Evolutionary conservation across 2,329 filamentous ascomycete species (phyloP), one percentile per base, ranked within the genome.

Genomic region (Chaetomiaceae sp.): DNA sequence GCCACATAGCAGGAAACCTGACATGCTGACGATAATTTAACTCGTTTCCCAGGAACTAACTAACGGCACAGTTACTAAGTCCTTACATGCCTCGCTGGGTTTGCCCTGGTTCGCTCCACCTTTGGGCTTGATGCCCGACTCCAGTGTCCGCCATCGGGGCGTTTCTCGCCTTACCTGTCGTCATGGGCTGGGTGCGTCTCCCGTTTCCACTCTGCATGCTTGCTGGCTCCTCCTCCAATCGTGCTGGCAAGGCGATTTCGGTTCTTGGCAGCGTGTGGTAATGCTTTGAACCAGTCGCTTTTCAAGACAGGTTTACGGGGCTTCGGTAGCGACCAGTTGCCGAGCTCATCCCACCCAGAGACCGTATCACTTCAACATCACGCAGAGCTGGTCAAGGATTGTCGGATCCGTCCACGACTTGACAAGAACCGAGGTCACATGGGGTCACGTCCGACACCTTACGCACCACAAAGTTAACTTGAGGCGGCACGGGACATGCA

Each of bases 211-310:
- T n/a, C n/a, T n/a, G n/a, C n/a, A 35, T 47, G 25, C 21, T 47
- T 38, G n/a, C 30, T n/a, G n/a, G n/a, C n/a, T 34, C 21, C 31
- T 35, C 39, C 9, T 50, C 55, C 53, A 56, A 56, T 59, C 23
- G n/a, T n/a, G n/a, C n/a, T n/a, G n/a, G n/a, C n/a, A n/a, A n/a
- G n/a, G n/a, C n/a, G n/a, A n/a, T n/a, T n/a, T n/a, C n/a, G n/a
- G n/a, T n/a, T n/a, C n/a, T n/a, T n/a, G n/a, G n/a, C n/a, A n/a
- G 50, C 38, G 21, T 12, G 8, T 17, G 23, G 27, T 21, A 44
- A 19, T 37, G 20, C 43, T 27, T 14, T n/a, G 4, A 17, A 20
- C 20, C 33, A 14, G 21, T 46, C 20, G 23, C 14, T 20, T 19
- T 12, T 20, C 20, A 20, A 17, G 6, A 7, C 30, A 35, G 20